Evolutionary conservation across 257 asterid genomes (phyloP), one percentile per base, ranked within the genome.

Genomic region (Solanum etuberosum): DNA sequence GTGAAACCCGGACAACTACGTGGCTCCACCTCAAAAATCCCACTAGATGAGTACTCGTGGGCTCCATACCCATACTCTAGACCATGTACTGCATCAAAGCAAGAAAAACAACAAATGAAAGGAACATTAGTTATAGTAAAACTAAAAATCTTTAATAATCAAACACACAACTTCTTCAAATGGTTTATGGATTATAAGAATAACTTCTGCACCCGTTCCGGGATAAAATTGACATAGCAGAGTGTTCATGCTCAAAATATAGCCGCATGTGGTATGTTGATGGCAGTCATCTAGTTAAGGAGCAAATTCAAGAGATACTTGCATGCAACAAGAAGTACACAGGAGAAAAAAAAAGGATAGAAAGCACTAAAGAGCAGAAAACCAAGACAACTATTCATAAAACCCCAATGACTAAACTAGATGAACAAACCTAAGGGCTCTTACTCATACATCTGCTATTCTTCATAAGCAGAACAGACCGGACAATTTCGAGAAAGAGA

Each of bases 21-120:
- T 38, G 99, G 99, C 89, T 96, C 96, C 81, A 96, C 98, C 92
- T 96, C 98, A 83, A 96, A 96, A 88, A 96, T 95, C 87, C 98
- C 98, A 91, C 98, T 96, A 68, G 94, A 86, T 85, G 98, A 89
- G 89, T 92, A 96, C 86, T 96, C 98, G 72, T 96, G 99, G 86
- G 99, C 98, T 89, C 99, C 99, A 91, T 90, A 96, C 29, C 97
- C 98, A 89, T 93, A 96, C 74, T 96, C 99, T 92, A 92, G 85
- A 85, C 94, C 99, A 91, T 96, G 97, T 76, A 92, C 99, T 96
- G 88, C 87, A 87, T 77, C 86, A 88, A 81, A 81, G 40, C 70
- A 81, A 48, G 29, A 48, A 48, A 18, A 81, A 81, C 31, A 81
- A 81, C 37, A 81, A 48, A 81, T 10, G 85, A 51, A 81, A 48